Conservation (phyloP, 1,284 basidiomycete species). For the Leccinum griseonigrum region DNA sequence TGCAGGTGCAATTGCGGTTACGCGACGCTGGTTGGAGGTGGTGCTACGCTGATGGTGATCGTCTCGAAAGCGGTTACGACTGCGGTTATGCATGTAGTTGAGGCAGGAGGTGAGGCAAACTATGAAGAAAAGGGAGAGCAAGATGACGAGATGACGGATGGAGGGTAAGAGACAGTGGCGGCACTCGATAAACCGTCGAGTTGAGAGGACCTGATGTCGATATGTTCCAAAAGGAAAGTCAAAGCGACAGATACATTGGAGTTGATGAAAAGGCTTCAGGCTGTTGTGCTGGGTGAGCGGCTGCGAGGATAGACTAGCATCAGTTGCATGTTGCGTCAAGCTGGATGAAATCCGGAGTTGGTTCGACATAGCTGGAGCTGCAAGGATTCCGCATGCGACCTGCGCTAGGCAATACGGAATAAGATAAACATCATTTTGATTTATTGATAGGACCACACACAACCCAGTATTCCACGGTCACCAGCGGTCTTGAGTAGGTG, state of each 20-base stretch:
- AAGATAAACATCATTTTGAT: neutral
- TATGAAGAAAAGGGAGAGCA: neutral
- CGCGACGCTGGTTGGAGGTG: conserved; percentile 15
- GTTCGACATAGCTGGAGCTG: conserved; percentile 12
- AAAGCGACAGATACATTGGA: neutral
- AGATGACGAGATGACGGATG: neutral
- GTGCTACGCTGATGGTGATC: conserved; percentile 1
- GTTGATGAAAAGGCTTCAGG: neutral
- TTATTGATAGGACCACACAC: neutral
- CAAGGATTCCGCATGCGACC: conserved; percentile 10
- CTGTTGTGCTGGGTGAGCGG: neutral
- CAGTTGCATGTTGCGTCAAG: neutral
- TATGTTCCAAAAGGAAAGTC: neutral
- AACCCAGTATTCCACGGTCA: neutral
- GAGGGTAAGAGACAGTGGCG: neutral
- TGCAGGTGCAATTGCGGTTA: conserved; percentile 22
- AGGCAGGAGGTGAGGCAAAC: neutral
- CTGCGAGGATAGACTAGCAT: neutral
- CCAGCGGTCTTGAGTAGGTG: too few species aligned
- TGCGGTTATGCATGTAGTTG: conserved; percentile 10
- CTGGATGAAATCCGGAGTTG: neutral
- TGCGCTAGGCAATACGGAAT: conserved; percentile 18
- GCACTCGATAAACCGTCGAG: neutral
- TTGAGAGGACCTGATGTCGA: neutral
- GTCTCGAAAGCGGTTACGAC: conserved; percentile 11